Base-by-base conservation (phyloP, 179 eudicot genomes). In the Patellifolia procumbens region DNA sequence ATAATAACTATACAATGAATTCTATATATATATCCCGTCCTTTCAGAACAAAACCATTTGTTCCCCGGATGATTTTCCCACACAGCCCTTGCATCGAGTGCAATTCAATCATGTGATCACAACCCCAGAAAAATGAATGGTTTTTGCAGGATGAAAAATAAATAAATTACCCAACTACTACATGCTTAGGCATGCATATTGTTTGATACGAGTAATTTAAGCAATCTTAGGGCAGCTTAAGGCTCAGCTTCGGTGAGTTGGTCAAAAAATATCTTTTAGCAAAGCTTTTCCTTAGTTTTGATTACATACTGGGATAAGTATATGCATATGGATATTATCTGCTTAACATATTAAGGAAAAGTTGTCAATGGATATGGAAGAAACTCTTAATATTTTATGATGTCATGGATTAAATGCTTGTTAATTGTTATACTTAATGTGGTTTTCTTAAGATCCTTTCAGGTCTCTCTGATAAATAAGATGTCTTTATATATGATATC, bases 401-500 rank as follows among this genome's bases (percentile, higher is more conserved):
- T 70, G 73, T 8, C 39, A 69, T 48, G 22, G 59, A 51, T 29
- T 26, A 19, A 49, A 7, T 70, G 19, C 3, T 51, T 22, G 29
- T 20, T 48, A 32, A 49, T 51, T 11, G 42, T 28, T 69, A 69
- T 70, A 29, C 28, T 29, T 29, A 28, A 20, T 74, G 24, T 74
- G 42, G 37, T 74, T 39, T 12, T 31, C 43, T 61, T 29, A 31
- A 72, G 59, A 74, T 74, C 32, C 56, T 12, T 29, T 60, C 3
- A 68, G 68, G 61, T 20, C 11, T 60, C n/a, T 74, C 46, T 62
- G 56, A 45, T 48, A n/a, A 74, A 34, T 32, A 16, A 61, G 45
- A 60, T 39, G 58, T 26, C 43, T 31, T 20, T n/a, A n/a, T 29
- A n/a, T 46, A 60, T 74, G 78, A 74, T 64, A 53, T 74, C 78